phyloP scores from a whole-genome alignment of 2,329 filamentous ascomycete species.

The Pseudohalonectria lignicola region DNA sequence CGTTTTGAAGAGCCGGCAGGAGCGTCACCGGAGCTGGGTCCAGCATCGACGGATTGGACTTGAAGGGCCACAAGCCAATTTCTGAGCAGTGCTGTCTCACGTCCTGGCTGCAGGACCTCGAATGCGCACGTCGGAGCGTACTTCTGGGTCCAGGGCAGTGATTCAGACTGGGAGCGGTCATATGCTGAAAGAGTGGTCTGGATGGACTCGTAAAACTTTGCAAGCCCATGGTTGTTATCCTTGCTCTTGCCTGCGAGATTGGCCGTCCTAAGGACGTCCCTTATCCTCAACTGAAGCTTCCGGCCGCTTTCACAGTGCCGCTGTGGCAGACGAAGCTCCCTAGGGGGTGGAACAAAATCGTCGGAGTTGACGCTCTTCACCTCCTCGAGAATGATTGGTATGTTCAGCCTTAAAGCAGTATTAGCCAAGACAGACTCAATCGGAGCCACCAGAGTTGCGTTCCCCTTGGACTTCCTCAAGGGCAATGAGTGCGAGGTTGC shows the following conservation, averaged over 20 bases:
- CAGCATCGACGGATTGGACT: slow-evolving; percentile 65
- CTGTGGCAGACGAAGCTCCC: slow-evolving; percentile 40
- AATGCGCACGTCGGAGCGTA: slow-evolving; percentile 62
- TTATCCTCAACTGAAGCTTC: slow-evolving; percentile 29
- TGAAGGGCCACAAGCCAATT: slow-evolving; percentile 73
- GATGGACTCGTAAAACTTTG: slow-evolving; percentile 45
- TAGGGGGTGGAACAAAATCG: slow-evolving; percentile 30
- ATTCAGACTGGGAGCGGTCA: slow-evolving; percentile 68
- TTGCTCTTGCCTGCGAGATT: background rate
- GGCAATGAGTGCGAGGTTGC: slow-evolving; percentile 1
- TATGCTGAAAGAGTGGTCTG: slow-evolving; percentile 60
- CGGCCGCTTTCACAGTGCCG: slow-evolving; percentile 48
- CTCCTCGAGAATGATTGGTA: slow-evolving; percentile 19
- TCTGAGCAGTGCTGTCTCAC: slow-evolving; percentile 58
- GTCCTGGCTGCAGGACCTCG: slow-evolving; percentile 66
- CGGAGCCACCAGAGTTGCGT: slow-evolving; percentile 24
- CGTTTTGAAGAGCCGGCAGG: slow-evolving; percentile 16
- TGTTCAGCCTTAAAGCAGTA: slow-evolving; percentile 25
- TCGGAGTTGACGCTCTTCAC: slow-evolving; percentile 23
- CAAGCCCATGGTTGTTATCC: slow-evolving; percentile 38
- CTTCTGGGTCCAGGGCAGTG: slow-evolving; percentile 66
- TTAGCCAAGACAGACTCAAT: slow-evolving; percentile 31
- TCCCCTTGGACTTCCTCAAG: slow-evolving; percentile 38
- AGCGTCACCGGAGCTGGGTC: slow-evolving; percentile 26
- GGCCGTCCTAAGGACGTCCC: background rate